These are phyloP conservation scores for Ampelocalamus luodianensis DNA, from an alignment of 176 grass and related monocot species.

Conservation along the genomic window DNA sequence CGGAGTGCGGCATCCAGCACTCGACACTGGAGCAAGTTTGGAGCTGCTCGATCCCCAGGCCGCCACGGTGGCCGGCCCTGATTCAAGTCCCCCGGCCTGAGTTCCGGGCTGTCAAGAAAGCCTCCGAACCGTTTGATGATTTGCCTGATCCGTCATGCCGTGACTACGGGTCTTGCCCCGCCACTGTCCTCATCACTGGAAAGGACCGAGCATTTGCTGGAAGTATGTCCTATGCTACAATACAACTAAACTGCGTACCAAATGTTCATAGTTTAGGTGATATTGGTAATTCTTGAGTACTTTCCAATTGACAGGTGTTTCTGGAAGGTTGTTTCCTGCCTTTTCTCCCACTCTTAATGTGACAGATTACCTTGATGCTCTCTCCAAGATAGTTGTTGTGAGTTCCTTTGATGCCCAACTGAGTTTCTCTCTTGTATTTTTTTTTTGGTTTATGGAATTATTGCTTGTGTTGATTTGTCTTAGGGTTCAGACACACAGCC, in stretches of 20 bases:
- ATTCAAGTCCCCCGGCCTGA: constrained; percentile 70
- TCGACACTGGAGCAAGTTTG: constrained; percentile 69
- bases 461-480: constrained; percentile 30
- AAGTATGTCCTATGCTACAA: constrained; percentile 45
- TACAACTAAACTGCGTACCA: neutral
- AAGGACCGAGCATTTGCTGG: constrained; percentile 51
- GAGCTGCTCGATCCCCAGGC: constrained; percentile 61
- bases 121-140: constrained; percentile 35
- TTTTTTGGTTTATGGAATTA: constrained; percentile 31
- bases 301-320: constrained; percentile 56
- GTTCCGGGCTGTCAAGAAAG: constrained; percentile 48
- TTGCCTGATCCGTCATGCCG: constrained; percentile 66
- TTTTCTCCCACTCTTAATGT: constrained; percentile 57
- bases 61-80: constrained; percentile 62
- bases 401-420: constrained; percentile 42
- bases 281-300: constrained; percentile 27
- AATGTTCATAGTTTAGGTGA: constrained; percentile 19
- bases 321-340: constrained; percentile 56
- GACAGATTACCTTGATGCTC: constrained; percentile 62
- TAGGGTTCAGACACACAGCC: constrained; percentile 73
- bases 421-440: neutral
- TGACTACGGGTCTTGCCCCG: constrained; percentile 60
- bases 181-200: constrained; percentile 71
- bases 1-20: constrained; percentile 71
- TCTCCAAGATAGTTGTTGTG: constrained; percentile 64